These are phyloP conservation scores for Orbilia blumenaviensis DNA, from an alignment of 2,329 filamentous ascomycete species.

Conservation along the genomic window DNA sequence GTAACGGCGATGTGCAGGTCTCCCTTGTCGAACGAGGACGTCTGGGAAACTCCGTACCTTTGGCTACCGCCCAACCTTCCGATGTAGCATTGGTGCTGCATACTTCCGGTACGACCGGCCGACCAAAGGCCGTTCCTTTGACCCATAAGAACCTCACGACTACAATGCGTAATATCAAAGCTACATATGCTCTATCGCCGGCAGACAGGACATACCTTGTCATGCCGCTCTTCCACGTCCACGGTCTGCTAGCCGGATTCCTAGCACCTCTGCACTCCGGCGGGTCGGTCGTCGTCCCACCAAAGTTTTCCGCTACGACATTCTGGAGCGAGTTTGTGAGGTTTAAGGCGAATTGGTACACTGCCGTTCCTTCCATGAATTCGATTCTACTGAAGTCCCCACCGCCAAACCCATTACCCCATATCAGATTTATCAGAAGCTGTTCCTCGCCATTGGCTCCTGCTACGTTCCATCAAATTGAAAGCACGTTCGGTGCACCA, in stretches of 20 bases:
- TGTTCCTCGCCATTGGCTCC: constrained; percentile 86
- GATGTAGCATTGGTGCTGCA: constrained; percentile 84
- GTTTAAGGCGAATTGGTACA: constrained; percentile 87
- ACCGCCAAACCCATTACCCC: constrained; percentile 72
- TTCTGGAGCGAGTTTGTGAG: constrained; percentile 82
- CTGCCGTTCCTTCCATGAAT: constrained; percentile 87
- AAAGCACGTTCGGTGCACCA: constrained; percentile 77
- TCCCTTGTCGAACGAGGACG: constrained; percentile 81
- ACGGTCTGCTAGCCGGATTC: constrained; percentile 84
- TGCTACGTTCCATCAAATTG: constrained; percentile 80
- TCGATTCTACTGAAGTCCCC: constrained; percentile 83
- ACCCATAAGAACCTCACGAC: constrained; percentile 81
- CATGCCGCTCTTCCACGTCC: constrained; percentile 86
- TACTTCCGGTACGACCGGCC: constrained; percentile 83
- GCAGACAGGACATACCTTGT: constrained; percentile 83
- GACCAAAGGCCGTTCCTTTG: constrained; percentile 84
- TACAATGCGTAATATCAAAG: constrained; percentile 85
- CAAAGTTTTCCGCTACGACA: constrained; percentile 80
- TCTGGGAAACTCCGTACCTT: constrained; percentile 64
- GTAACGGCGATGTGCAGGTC: constrained; percentile 72
- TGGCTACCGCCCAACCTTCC: constrained; percentile 71
- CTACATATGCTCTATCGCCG: constrained; percentile 76
- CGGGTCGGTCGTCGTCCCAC: constrained; percentile 80
- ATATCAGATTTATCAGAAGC: constrained; percentile 85
- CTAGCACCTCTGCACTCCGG: constrained; percentile 78